Evolutionary conservation across 306 rosid genomes (phyloP).

Genomic region (Trifolium subterraneum): DNA sequence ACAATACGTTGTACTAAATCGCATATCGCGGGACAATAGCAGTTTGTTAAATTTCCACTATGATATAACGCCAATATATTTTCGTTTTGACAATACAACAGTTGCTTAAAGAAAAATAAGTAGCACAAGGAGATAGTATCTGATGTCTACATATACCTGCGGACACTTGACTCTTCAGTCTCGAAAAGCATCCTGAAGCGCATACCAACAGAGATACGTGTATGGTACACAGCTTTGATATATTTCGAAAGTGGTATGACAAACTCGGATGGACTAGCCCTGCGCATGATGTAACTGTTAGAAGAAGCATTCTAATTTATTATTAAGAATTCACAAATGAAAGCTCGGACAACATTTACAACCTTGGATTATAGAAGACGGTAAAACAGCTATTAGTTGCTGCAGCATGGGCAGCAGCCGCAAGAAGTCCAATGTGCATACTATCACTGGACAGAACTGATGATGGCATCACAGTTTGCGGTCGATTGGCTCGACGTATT

Average conservation of each 20-base stretch:
- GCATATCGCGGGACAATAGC: not conserved
- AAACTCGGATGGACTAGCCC: conserved; percentile 98
- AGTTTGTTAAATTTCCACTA: not conserved
- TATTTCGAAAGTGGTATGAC: conserved; percentile 86
- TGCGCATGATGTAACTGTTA: conserved; percentile 52
- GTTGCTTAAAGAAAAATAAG: conserved; percentile 7
- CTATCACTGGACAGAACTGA: conserved; percentile 93
- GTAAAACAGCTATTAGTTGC: conserved; percentile 94
- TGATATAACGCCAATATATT: not conserved
- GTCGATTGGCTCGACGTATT: conserved; percentile 84
- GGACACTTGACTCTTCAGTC: conserved; percentile 94
- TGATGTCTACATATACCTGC: conserved; percentile 57
- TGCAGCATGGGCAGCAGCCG: conserved; percentile 97
- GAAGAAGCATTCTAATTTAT: conserved; percentile 36
- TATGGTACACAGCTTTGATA: conserved; percentile 89
- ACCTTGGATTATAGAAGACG: conserved; percentile 91
- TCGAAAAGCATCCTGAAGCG: conserved; percentile 97
- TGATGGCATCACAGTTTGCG: conserved; percentile 93
- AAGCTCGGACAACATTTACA: conserved; percentile 39
- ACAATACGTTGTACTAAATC: too few relatives aligned
- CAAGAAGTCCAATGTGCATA: conserved; percentile 98
- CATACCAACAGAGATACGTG: conserved; percentile 96
- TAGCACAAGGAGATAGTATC: not conserved
- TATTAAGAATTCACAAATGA: conserved; percentile 13
- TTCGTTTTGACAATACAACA: not conserved